Conservation (phyloP, 495 filamentous ascomycete species). For the Antarctomyces pellizariae region DNA sequence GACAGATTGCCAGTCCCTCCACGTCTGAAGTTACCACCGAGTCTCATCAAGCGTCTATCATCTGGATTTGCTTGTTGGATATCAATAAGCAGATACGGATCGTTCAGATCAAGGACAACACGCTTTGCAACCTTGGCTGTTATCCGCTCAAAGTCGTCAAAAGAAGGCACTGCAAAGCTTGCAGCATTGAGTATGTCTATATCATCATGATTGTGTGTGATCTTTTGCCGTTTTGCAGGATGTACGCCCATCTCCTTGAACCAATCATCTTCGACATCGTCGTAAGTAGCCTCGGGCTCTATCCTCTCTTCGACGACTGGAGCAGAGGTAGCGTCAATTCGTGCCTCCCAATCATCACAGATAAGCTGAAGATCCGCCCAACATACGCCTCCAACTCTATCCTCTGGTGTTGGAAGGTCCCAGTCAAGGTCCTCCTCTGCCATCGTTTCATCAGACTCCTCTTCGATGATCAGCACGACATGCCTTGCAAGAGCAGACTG, state of each 20-base stretch:
- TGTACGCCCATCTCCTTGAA: slow-evolving; percentile 22
- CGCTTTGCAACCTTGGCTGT: slow-evolving; percentile 47
- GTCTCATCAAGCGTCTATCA: slow-evolving; percentile 14
- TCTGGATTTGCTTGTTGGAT: slow-evolving; percentile 18
- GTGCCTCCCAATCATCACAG: slow-evolving; percentile 62
- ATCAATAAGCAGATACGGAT: slow-evolving; percentile 67
- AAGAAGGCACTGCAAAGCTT: slow-evolving; percentile 18
- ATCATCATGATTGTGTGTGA: slow-evolving; percentile 8
- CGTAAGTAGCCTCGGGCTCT: slow-evolving; percentile 11
- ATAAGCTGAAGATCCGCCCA: slow-evolving; percentile 54
- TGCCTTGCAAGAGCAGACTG: slow-evolving; percentile 31
- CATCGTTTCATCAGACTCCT: slow-evolving; percentile 23
- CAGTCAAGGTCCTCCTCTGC: slow-evolving; percentile 30
- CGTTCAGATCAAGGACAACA: slow-evolving; percentile 70
- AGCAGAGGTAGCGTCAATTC: slow-evolving; percentile 17
- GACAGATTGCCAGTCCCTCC: slow-evolving; percentile 29
- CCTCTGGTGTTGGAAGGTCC: slow-evolving; percentile 30
- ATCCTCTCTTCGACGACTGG: slow-evolving; percentile 6
- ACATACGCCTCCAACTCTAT: slow-evolving; percentile 41
- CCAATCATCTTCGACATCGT: slow-evolving; percentile 29
- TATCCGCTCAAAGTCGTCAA: slow-evolving; percentile 30
- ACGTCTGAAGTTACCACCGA: slow-evolving; percentile 23
- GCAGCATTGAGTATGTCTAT: slow-evolving; percentile 19
- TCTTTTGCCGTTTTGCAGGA: slow-evolving; percentile 16
- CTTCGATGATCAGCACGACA: slow-evolving; percentile 31